Percentiles rank a stretch among this genome's conserved stretches.
Conservation (phyloP, 768 basidiomycete genomes). For the Piloderma croceum region DNA sequence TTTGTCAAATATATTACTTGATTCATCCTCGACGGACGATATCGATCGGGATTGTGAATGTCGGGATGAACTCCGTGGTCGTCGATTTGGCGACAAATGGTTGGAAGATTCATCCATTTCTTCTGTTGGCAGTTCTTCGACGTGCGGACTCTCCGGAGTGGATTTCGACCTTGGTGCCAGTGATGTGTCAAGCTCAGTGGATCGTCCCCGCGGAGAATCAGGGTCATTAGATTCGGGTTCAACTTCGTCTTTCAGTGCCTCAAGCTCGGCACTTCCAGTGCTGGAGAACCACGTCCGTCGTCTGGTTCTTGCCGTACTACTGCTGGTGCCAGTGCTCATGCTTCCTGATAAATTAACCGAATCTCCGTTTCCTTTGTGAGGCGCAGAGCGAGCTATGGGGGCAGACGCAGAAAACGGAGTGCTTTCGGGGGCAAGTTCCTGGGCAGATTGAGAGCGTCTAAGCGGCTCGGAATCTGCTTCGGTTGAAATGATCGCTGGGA, state of each 20-base stretch:
- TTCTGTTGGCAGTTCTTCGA: too few species aligned
- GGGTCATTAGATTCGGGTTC: conserved; percentile 19
- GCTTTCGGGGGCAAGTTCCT: conserved; percentile 22
- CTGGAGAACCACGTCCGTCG: conserved; percentile 57
- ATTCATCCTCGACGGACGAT: too few species aligned
- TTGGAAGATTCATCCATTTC: too few species aligned
- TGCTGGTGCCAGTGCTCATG: too few species aligned
- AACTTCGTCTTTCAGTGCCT: conserved; percentile 18
- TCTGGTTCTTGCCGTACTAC: conserved; percentile 27
- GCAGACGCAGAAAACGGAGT: conserved; percentile 19
- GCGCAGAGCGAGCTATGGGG: conserved; percentile 15
- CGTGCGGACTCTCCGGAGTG: conserved; percentile 25
- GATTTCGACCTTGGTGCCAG: conserved; percentile 28
- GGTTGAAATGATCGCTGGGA: conserved; percentile 5
- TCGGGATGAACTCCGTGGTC: too few species aligned
- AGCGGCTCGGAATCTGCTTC: too few species aligned
- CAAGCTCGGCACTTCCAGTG: conserved; percentile 34
- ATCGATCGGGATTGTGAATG: too few species aligned
- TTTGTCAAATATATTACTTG: too few species aligned
- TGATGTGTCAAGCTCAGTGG: conserved; percentile 25
- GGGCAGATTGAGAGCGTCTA: conserved; percentile 28
- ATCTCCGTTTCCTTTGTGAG: too few species aligned
- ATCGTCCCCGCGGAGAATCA: conserved; percentile 32
- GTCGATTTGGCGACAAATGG: too few species aligned
- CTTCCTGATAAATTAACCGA: too few species aligned